Evolutionary conservation across 768 basidiomycete genomes (phyloP).

Genomic region (Termitomyces sp.): DNA sequence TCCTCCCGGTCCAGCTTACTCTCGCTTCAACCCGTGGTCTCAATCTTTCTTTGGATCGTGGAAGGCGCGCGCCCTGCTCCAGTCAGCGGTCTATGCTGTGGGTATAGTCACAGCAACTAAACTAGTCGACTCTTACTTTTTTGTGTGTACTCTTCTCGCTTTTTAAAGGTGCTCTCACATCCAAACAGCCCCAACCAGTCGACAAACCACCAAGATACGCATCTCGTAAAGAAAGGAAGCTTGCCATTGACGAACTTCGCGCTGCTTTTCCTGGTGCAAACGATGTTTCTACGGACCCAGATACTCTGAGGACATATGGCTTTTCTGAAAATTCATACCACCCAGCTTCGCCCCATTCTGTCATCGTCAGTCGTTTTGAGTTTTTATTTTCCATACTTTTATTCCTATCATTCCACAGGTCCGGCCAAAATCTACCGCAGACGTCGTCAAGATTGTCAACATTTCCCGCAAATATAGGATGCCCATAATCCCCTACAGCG

Average conservation of each 20-base stretch:
- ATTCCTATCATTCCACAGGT: constrained; percentile 32
- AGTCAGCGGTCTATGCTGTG: constrained; percentile 30
- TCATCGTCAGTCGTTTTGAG: constrained; percentile 28
- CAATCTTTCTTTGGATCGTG: constrained; percentile 27
- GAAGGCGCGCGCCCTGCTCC: constrained; percentile 25
- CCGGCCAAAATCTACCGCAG: constrained; percentile 61
- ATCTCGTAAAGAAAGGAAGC: constrained; percentile 35
- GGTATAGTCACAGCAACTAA: constrained; percentile 26
- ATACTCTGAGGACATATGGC: constrained; percentile 49
- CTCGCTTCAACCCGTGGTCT: constrained; percentile 37
- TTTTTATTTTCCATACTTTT: not conserved
- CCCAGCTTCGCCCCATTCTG: constrained; percentile 48
- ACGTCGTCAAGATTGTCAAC: constrained; percentile 77
- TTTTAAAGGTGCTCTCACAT: not conserved
- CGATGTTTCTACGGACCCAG: constrained; percentile 44
- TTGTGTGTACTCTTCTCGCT: constrained; percentile 16
- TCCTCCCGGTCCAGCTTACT: not conserved
- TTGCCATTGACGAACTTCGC: constrained; percentile 50
- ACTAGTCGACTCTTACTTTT: constrained; percentile 20
- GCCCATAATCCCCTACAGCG: constrained; percentile 77
- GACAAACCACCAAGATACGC: constrained; percentile 31
- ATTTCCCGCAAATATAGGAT: constrained; percentile 68
- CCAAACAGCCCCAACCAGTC: constrained; percentile 4
- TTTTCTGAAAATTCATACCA: constrained; percentile 69
- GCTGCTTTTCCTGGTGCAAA: constrained; percentile 38